Evolutionary conservation across 75 land plant species (phyloP), one percentile per base, ranked within the genome.

Genomic region (Picea sitchensis): DNA sequence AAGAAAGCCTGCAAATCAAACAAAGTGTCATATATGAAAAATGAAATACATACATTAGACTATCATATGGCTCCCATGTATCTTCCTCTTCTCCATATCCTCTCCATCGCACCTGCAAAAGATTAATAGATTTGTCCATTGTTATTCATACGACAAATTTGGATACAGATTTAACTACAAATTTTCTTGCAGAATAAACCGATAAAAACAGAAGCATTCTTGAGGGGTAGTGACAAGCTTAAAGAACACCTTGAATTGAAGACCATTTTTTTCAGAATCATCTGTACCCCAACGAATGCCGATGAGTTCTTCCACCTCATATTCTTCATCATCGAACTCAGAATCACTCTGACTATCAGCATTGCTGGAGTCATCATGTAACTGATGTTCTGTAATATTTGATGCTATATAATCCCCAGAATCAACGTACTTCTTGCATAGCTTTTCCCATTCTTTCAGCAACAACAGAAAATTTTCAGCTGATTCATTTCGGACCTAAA

Each of bases 1-100:
- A 21, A n/a, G 7, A 62, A 62, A 62, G 9, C 21, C 9, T n/a
- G 54, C 3, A 62, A 62, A 62, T 7, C 54, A 8, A 62, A 6
- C 23, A 62, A n/a, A 5, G 65, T 23, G 23, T 23, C 23, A n/a
- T 62, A 62, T 6, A 23, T 62, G 23, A 62, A 61, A 65, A 2
- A 65, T 59, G 41, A 13, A 79, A 31, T 30, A 80, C 79, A 58
- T 83, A 95, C 99, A 85, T 84, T 30, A 96, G 74, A 14, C 79
- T 79, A 54, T 88, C 89, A 78, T 86, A 34, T 79, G 97, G 88
- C 74, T 96, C 99, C 99, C 99, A 96, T 20, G 95, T 90, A 82
- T 96, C 99, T 47, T 90, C 95, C 73, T 80, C 82, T 32, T 83
- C 59, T 73, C 79, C 71, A 84, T 91, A 92, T 64, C 99, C 97